phyloP scores from a whole-genome alignment of 2,329 filamentous ascomycete species.

The Samsoniella hepiali region DNA sequence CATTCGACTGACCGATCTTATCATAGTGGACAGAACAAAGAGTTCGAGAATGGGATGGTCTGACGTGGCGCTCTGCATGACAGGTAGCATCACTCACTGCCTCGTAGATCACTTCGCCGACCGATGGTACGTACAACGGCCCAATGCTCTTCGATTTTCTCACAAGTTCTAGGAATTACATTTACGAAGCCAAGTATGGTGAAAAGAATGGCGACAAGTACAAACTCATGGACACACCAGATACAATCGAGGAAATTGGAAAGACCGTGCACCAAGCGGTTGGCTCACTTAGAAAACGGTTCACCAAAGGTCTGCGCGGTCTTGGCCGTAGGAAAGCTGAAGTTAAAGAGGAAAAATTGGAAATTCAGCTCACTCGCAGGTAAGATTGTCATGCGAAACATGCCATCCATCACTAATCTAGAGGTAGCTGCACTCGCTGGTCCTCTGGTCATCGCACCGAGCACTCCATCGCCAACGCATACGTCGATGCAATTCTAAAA shows the following conservation, averaged over 20 bases:
- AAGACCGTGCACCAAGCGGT: constrained; percentile 31
- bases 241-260: constrained; percentile 5
- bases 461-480: constrained; percentile 85
- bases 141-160: constrained; percentile 18
- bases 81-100: constrained; percentile 71
- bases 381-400: constrained; percentile 21
- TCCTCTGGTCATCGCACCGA: constrained; percentile 51
- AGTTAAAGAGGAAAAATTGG: constrained; percentile 27
- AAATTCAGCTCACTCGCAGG: constrained; percentile 53
- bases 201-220: constrained; percentile 30
- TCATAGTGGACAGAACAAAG: constrained; percentile 66
- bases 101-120: constrained; percentile 76
- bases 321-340: constrained; percentile 36
- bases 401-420: neutral
- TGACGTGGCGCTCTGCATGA: constrained; percentile 74
- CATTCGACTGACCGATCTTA: neutral
- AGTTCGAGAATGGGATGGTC: constrained; percentile 91
- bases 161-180: constrained; percentile 62
- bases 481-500: constrained; percentile 66
- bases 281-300: constrained; percentile 43
- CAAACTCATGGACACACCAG: constrained; percentile 20
- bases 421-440: constrained; percentile 46
- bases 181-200: constrained; percentile 77
- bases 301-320: constrained; percentile 38
- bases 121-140: constrained; percentile 56